Conservation (phyloP, 768 basidiomycete species). For the Leccinum barrowsii region DNA sequence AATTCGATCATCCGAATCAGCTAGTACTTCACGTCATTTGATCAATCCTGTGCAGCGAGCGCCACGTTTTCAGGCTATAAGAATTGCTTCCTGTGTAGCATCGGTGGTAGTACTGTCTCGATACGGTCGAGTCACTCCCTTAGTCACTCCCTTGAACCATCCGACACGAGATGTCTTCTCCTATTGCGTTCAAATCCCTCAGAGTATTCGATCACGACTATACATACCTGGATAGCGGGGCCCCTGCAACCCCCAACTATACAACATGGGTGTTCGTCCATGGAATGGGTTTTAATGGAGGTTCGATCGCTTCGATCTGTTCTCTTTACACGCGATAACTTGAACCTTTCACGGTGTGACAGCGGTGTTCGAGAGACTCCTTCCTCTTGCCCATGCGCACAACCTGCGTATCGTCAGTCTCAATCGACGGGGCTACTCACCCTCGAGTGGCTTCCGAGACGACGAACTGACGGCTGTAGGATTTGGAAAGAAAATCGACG, state of each 20-base stretch:
- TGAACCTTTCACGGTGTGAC: neutral
- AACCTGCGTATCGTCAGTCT: slow-evolving; percentile 22
- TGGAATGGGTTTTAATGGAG: slow-evolving; percentile 22
- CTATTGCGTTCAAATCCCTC: slow-evolving; percentile 4
- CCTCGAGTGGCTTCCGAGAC: slow-evolving; percentile 23
- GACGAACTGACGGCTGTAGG: slow-evolving; percentile 12
- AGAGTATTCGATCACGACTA: slow-evolving; percentile 17
- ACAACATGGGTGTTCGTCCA: slow-evolving; percentile 23
- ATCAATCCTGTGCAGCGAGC: neutral
- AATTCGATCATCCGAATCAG: neutral
- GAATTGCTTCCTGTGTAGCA: neutral
- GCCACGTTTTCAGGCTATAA: neutral
- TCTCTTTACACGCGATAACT: neutral
- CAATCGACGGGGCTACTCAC: slow-evolving; percentile 26
- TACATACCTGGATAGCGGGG: slow-evolving; percentile 22
- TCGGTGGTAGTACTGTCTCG: neutral
- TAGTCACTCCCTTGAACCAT: neutral
- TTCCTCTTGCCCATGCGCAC: slow-evolving; percentile 21
- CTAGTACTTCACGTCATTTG: neutral
- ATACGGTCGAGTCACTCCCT: neutral
- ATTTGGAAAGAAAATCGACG: slow-evolving; percentile 12
- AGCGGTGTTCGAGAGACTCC: slow-evolving; percentile 17
- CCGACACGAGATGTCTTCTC: slow-evolving; percentile 1
- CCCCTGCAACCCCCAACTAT: slow-evolving; percentile 14
- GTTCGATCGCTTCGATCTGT: neutral